Evolutionary conservation across 352 stramenopile genomes (phyloP).

Genomic region (Thalassiosira tumida): DNA sequence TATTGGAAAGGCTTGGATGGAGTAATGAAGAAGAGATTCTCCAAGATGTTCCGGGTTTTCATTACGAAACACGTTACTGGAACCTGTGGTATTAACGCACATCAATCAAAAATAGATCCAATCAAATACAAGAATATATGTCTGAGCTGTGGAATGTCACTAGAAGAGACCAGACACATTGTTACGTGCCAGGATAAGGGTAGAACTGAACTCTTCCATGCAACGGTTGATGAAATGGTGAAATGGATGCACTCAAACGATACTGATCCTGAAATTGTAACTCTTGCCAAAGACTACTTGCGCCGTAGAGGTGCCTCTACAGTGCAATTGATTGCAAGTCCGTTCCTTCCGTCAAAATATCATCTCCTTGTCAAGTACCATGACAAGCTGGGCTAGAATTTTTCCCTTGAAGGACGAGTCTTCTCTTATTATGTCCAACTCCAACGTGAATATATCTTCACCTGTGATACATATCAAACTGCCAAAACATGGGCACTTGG

Average conservation of each 20-base stretch:
- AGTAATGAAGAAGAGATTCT: background rate
- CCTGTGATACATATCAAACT: background rate
- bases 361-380: background rate
- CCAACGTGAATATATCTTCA: background rate
- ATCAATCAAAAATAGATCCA: background rate
- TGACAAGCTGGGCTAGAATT: background rate
- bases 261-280: background rate
- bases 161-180: slow-evolving; percentile 16
- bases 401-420: background rate
- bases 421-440: background rate
- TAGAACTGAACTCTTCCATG: background rate
- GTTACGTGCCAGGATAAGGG: background rate
- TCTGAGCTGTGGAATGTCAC: background rate
- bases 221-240: background rate
- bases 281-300: background rate
- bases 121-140: background rate
- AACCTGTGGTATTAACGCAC: slow-evolving; percentile 40
- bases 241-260: background rate
- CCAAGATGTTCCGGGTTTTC: slow-evolving; percentile 38
- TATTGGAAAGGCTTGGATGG: slow-evolving; percentile 35
- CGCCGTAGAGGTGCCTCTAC: background rate
- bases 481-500: background rate
- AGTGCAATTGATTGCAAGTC: background rate
- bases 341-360: background rate
- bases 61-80: slow-evolving; percentile 45